Conservation (phyloP, 2,329 filamentous ascomycete genomes). For the Exophiala sp. region DNA sequence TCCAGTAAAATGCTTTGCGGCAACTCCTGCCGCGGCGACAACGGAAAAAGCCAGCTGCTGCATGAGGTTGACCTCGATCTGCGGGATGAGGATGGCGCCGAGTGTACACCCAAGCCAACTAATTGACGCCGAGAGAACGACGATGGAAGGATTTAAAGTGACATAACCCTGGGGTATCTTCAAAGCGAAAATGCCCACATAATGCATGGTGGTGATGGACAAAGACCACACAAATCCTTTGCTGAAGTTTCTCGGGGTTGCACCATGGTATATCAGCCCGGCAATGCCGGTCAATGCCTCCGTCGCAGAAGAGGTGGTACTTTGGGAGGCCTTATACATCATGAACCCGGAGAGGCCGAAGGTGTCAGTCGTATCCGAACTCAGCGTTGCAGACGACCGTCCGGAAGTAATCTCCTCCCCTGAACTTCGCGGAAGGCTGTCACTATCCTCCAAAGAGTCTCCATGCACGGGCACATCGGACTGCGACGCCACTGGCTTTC, state of each 20-base stretch:
- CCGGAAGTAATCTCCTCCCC: slow-evolving; percentile 7
- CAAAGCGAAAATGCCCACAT: slow-evolving; percentile 31
- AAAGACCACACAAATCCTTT: slow-evolving; percentile 34
- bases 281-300: slow-evolving; percentile 13
- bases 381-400: slow-evolving; percentile 8
- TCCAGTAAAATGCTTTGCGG: slow-evolving; percentile 36
- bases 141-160: slow-evolving; percentile 28
- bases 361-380: slow-evolving; percentile 13
- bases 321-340: slow-evolving; percentile 12
- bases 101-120: slow-evolving; percentile 34
- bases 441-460: slow-evolving; percentile 12
- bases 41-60: slow-evolving; percentile 33
- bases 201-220: slow-evolving; percentile 35
- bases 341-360: slow-evolving; percentile 18
- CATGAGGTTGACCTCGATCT: slow-evolving; percentile 33
- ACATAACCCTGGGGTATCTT: slow-evolving; percentile 32
- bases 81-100: slow-evolving; percentile 32
- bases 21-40: slow-evolving; percentile 34
- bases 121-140: slow-evolving; percentile 32
- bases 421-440: slow-evolving; percentile 16
- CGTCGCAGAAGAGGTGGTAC: slow-evolving; percentile 4
- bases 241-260: slow-evolving; percentile 27
- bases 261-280: slow-evolving; percentile 27
- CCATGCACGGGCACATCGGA: slow-evolving; percentile 1
- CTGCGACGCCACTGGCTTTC: slow-evolving; percentile 1